These are phyloP conservation scores for Metschnikowia bowlesiae DNA, from an alignment of 805 yeast genomes.

Conservation along the genomic window DNA sequence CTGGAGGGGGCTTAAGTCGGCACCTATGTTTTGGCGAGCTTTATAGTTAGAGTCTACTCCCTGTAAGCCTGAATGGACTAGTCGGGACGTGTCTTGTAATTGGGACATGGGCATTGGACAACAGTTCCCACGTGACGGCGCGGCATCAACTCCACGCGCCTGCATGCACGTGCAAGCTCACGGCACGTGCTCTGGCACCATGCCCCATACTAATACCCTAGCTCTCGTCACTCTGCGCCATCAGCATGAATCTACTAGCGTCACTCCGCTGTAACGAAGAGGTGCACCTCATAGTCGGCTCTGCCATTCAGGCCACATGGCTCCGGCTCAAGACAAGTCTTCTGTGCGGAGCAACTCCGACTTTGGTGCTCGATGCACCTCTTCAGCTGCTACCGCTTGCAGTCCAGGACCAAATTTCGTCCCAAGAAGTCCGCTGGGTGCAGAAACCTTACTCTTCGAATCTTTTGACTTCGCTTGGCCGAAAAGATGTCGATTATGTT, in stretches of 20 bases:
- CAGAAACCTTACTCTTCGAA: constrained; percentile 25
- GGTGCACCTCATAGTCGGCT: constrained; percentile 55
- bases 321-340: constrained; percentile 46
- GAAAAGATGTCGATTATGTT: constrained; percentile 54
- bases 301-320: constrained; percentile 37
- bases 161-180: not conserved
- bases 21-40: no score
- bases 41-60: no score
- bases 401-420: constrained; percentile 21
- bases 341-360: constrained; percentile 53
- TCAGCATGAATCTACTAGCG: constrained; percentile 13
- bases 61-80: no score
- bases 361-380: constrained; percentile 38
- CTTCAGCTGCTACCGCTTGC: constrained; percentile 22
- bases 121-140: not conserved
- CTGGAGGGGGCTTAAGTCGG: no score
- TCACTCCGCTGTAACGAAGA: constrained; percentile 42
- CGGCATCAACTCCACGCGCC: not conserved
- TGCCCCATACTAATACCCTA: constrained; percentile 4
- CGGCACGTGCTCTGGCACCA: constrained; percentile 7
- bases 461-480: constrained; percentile 56
- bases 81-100: not conserved
- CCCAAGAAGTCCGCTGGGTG: constrained; percentile 22
- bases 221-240: not conserved
- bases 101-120: not conserved